phyloP scores from a whole-genome alignment of 192 early-diverging fungal species.

The Umbelopsis sp. region DNA sequence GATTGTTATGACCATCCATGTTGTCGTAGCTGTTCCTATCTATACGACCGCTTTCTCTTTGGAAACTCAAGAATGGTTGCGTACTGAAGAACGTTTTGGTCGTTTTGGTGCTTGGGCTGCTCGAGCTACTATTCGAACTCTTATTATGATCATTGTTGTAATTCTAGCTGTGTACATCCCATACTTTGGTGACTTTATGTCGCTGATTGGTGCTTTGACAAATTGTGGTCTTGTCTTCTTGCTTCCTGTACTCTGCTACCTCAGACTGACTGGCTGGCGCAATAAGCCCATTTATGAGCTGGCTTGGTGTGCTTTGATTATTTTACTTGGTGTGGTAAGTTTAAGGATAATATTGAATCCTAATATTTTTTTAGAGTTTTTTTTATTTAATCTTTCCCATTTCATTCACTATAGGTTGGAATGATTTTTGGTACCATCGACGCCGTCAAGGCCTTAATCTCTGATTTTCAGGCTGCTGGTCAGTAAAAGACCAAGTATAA shows the following conservation, averaged over 20 bases:
- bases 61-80: conserved; percentile 70
- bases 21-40: conserved; percentile 79
- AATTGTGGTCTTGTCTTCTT: conserved; percentile 85
- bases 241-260: conserved; percentile 79
- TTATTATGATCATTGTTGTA: conserved; percentile 55
- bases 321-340: conserved; percentile 63
- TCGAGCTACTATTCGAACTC: conserved; percentile 58
- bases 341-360: conserved; percentile 20
- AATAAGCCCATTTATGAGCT: conserved; percentile 47
- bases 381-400: background rate
- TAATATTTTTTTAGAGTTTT: background rate
- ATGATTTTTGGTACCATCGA: conserved; percentile 67
- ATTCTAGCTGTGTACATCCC: conserved; percentile 69
- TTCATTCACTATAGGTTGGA: background rate
- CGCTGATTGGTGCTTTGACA: conserved; percentile 74
- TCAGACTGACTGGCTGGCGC: conserved; percentile 64
- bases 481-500: background rate
- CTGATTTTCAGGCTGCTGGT: conserved; percentile 24
- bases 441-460: conserved; percentile 60
- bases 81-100: conserved; percentile 57
- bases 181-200: conserved; percentile 80
- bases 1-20: conserved; percentile 79
- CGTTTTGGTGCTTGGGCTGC: conserved; percentile 50
- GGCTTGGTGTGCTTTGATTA: conserved; percentile 52
- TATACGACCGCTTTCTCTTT: conserved; percentile 73